A percentile compares a stretch with the other conserved stretches of the same genome.
phyloP scores from a whole-genome alignment of 495 filamentous ascomycete species.

The Xylaria telfairii region DNA sequence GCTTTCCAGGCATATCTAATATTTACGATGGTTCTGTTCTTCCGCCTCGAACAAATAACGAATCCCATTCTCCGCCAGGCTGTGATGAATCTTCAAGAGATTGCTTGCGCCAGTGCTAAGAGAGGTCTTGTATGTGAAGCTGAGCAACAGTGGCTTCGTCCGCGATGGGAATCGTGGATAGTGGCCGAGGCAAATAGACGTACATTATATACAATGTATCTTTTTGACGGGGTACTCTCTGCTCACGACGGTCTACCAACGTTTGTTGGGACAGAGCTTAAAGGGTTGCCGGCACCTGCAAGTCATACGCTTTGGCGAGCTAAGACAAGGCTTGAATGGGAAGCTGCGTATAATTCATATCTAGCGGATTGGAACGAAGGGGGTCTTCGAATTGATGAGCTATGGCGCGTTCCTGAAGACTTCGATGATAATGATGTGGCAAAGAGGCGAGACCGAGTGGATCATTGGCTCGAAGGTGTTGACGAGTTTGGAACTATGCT shows the following conservation, averaged over 20 bases:
- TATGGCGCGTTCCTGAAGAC: slow-evolving; percentile 49
- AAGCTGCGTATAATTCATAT: slow-evolving; percentile 48
- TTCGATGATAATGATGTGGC: slow-evolving; percentile 35
- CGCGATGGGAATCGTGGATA: slow-evolving; percentile 58
- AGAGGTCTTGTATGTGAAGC: slow-evolving; percentile 50
- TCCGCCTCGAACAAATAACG: slow-evolving; percentile 37
- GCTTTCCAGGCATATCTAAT: slow-evolving; percentile 59
- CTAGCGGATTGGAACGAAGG: slow-evolving; percentile 48
- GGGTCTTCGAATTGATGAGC: slow-evolving; percentile 50
- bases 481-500: slow-evolving; percentile 59
- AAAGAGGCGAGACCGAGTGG: slow-evolving; percentile 43
- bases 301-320: slow-evolving; percentile 48
- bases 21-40: slow-evolving; percentile 53
- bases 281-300: slow-evolving; percentile 46
- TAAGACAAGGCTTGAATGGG: slow-evolving; percentile 45
- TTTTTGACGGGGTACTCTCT: slow-evolving; percentile 54
- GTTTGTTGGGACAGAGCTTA: slow-evolving; percentile 52
- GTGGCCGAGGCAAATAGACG: slow-evolving; percentile 52
- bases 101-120: slow-evolving; percentile 46
- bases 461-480: slow-evolving; percentile 51
- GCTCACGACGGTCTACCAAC: slow-evolving; percentile 51
- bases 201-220: slow-evolving; percentile 56
- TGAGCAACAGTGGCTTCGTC: slow-evolving; percentile 45
- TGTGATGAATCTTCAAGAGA: slow-evolving; percentile 54
- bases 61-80: slow-evolving; percentile 42